A percentile compares a stretch with the other conserved stretches of the same genome.
phyloP scores from a whole-genome alignment of 2,329 filamentous ascomycete genomes.

The Zalaria obscura region DNA sequence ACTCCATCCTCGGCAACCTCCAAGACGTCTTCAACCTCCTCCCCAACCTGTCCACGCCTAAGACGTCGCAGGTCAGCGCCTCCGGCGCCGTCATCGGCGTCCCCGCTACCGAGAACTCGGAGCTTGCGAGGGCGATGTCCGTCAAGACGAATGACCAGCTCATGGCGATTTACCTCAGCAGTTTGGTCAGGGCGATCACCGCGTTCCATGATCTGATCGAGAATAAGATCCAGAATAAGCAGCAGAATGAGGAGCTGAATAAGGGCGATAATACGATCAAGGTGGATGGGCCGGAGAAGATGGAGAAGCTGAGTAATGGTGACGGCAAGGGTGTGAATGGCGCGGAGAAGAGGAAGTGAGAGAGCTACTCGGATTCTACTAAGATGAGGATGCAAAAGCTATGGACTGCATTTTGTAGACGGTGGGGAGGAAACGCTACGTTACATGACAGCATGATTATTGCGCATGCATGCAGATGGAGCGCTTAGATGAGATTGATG shows the following conservation, averaged over 20 bases:
- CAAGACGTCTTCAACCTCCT: slow-evolving; percentile 98
- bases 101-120: slow-evolving; percentile 53
- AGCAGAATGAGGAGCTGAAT: slow-evolving; percentile 83
- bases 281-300: slow-evolving; percentile 35
- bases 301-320: slow-evolving; percentile 24
- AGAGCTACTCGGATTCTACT: too few relatives aligned
- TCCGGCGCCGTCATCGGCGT: slow-evolving; percentile 41
- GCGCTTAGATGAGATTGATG: too few relatives aligned
- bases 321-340: slow-evolving; percentile 32
- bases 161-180: slow-evolving; percentile 95
- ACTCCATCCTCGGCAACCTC: slow-evolving; percentile 93
- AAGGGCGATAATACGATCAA: slow-evolving; percentile 47
- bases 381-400: too few relatives aligned
- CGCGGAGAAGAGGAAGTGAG: slow-evolving; percentile 37
- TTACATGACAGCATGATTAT: too few relatives aligned
- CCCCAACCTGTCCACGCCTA: slow-evolving; percentile 81
- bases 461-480: too few relatives aligned
- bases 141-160: slow-evolving; percentile 99
- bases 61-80: slow-evolving; percentile 39
- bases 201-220: slow-evolving; percentile 98
- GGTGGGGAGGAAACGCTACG: too few relatives aligned
- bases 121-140: slow-evolving; percentile 92
- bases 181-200: slow-evolving; percentile 91
- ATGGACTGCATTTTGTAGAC: too few relatives aligned
- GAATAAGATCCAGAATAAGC: slow-evolving; percentile 98